Base-by-base conservation (phyloP, 495 filamentous ascomycete species). In the Xylaria flabelliformis region DNA sequence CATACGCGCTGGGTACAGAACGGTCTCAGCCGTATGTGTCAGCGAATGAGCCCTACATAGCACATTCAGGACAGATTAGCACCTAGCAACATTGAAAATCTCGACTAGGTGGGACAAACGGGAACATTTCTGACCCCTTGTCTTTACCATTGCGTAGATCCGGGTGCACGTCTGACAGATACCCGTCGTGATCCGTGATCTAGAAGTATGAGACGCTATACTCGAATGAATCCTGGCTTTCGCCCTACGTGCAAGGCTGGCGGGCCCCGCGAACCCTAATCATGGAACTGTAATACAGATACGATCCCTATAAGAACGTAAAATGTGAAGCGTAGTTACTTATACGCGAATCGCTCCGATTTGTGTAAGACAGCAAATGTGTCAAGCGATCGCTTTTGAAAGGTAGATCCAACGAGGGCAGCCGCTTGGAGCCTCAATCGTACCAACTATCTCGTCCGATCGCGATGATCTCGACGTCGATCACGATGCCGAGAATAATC, bases 401-500 rank as follows among this genome's bases (percentile, higher is more conserved):
- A n/a, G 32, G 58, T 6, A 61, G 34, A 61, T 61, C 34, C 17
- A 39, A n/a, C 58, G 19, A 19, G 17, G 17, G 19, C 3, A 50
- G 21, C 51, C 12, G n/a, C 17, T 58, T 32, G 13, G 21, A 3
- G 36, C 10, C n/a, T 55, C 10, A n/a, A 46, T 19, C 29, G 19
- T 24, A 41, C 19, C 41, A n/a, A 32, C 64, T 75, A 79, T 70
- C 77, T 77, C 55, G 53, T 69, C 63, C 75, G 71, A 58, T 79
- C 56, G 26, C 69, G 69, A 46, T 71, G 36, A 55, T 73, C 69
- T n/a, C 73, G 74, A 26, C 65, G 72, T 66, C 78, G 75, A 41
- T 78, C 76, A 64, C 78, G 71, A 56, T 75, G 79, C 48, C 74
- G 62, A 36, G 71, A 63, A 24, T 39, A 58, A 67, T 79, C 77